Base-by-base conservation (phyloP, 768 basidiomycete species). In the Boletellus sp. region DNA sequence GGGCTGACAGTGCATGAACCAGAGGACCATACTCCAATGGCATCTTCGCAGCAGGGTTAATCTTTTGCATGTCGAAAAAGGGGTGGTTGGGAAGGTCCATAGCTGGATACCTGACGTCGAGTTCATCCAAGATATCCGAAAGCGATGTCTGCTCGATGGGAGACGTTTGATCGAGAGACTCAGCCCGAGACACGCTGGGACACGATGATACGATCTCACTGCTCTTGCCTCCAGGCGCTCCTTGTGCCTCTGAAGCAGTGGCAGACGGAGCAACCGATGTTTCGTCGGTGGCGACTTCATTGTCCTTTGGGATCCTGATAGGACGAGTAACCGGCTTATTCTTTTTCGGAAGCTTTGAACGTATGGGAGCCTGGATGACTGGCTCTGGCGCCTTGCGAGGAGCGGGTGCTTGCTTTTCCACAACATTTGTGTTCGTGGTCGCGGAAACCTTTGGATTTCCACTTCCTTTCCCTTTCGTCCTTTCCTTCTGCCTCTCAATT, bases 271-370 rank as follows among this genome's bases (percentile, higher is more conserved):
- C 56, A 16, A 69, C 72, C 0, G 77, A 73, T 40, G 73, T 55
- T 22, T 78, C 71, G 24, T 79, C 78, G 1, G 58, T 48, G 22
- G 57, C 51, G 15, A 65, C 54, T 15, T 79, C 76, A 28, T 79
- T 85, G 31, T 88, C 87, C 63, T 80, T 85, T 2, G 76, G 73
- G 34, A 80, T 73, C 52, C 73, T 81, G 57, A 80, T 74, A 11
- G 78, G 75, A 57, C 83, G 85, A 44, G 79, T 51, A 38, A 75
- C 56, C 0, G 86, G 85, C 59, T 84, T 90, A 58, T 74, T 87
- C 67, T 91, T 91, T 75, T 90, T 91, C 6, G 89, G 85, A 68
- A 88, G 84, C 66, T 84, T 90, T 20, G 89, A 90, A 35, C 89
- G 72, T 31, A 91, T 78, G 16, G 89, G 87, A 11, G 81, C 82